phyloP scores from a whole-genome alignment of 2,329 filamentous ascomycete genomes.

The Arachnomyces sp. region DNA sequence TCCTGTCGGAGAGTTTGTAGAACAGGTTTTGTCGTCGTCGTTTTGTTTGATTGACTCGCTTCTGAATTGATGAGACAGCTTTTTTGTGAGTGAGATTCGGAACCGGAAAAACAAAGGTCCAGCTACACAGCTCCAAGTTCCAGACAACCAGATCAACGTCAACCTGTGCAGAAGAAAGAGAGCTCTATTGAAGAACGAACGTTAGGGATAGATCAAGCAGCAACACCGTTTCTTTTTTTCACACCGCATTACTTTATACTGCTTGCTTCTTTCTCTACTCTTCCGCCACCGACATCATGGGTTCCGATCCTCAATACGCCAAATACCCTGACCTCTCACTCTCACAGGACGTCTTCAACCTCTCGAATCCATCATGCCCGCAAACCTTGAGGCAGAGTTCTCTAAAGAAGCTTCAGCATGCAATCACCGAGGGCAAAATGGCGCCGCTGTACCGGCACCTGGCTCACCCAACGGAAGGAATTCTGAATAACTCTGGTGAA shows the following conservation, averaged over 20 bases:
- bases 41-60: too few species aligned
- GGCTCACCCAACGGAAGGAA: slow-evolving; percentile 62
- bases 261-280: too few species aligned
- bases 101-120: too few species aligned
- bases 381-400: slow-evolving; percentile 48
- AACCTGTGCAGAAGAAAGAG: too few species aligned
- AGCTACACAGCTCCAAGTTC: too few species aligned
- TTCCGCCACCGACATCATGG: slow-evolving; percentile 40
- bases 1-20: too few species aligned
- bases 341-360: slow-evolving; percentile 60
- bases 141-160: too few species aligned
- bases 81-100: too few species aligned
- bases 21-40: too few species aligned
- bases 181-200: slow-evolving; percentile 9
- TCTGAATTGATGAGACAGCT: too few species aligned
- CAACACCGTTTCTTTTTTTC: slow-evolving; percentile 4
- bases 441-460: slow-evolving; percentile 59
- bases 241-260: too few species aligned
- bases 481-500: slow-evolving; percentile 71
- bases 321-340: slow-evolving; percentile 58
- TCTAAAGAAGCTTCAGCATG: slow-evolving; percentile 55
- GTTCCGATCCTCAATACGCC: slow-evolving; percentile 58
- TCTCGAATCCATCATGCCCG: slow-evolving; percentile 54
- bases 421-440: slow-evolving; percentile 58
- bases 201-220: slow-evolving; percentile 4